Percentiles rank a stretch among this genome's conserved stretches.
Conservation (phyloP, 2,329 filamentous ascomycete genomes). For the Colletotrichum orbiculare region DNA sequence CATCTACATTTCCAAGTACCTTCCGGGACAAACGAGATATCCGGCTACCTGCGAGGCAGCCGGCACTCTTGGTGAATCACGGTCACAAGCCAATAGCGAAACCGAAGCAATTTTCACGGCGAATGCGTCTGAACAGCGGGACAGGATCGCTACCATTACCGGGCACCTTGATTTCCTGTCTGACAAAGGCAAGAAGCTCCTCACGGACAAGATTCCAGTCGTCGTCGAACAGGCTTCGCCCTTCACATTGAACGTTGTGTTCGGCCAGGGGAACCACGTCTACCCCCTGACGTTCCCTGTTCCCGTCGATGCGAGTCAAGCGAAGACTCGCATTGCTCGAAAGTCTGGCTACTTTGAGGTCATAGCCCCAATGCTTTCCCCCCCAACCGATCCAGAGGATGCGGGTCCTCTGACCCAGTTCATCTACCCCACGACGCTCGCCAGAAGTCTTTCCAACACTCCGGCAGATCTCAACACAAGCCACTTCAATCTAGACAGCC, state of each 20-base stretch:
- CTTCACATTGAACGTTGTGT: constrained; percentile 53
- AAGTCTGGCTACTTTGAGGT: constrained; percentile 58
- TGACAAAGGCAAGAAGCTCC: constrained; percentile 47
- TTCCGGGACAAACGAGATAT: constrained; percentile 48
- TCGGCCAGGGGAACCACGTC: constrained; percentile 46
- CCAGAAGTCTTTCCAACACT: constrained; percentile 37
- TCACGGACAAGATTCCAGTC: constrained; percentile 52
- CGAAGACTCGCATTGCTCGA: constrained; percentile 55
- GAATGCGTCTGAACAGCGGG: constrained; percentile 37
- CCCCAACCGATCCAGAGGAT: constrained; percentile 27
- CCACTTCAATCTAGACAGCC: constrained; percentile 56
- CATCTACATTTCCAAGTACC: constrained; percentile 51
- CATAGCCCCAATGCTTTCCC: constrained; percentile 48
- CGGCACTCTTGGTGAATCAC: constrained; percentile 38
- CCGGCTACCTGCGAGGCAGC: constrained; percentile 41
- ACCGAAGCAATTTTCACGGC: constrained; percentile 43
- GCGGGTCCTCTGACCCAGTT: constrained; percentile 43
- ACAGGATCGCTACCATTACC: constrained; percentile 49
- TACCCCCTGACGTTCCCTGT: constrained; percentile 52
- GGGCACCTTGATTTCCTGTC: constrained; percentile 53
- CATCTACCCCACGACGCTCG: constrained; percentile 50
- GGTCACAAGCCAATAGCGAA: constrained; percentile 38
- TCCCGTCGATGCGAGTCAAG: constrained; percentile 49
- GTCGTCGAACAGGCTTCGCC: constrained; percentile 51
- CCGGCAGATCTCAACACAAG: constrained; percentile 53